phyloP scores from a whole-genome alignment of 192 early-diverging fungal genomes.

The Coemansia guatemalensis region DNA sequence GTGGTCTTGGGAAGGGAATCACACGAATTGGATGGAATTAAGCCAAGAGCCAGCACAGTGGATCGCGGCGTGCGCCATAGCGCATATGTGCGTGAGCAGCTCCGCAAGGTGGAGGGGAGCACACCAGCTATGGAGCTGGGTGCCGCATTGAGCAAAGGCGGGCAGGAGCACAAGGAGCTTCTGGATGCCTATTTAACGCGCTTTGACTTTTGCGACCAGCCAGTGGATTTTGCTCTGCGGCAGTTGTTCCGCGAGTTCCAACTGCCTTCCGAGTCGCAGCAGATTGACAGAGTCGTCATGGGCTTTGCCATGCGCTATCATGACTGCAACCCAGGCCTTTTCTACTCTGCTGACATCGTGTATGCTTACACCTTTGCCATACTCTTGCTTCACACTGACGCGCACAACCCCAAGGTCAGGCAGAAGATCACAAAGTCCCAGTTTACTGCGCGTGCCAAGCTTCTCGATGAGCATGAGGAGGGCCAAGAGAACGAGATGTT shows the following conservation, averaged over 20 bases:
- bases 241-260: constrained; percentile 70
- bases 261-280: constrained; percentile 78
- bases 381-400: constrained; percentile 82
- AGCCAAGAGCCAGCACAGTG: neutral
- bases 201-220: constrained; percentile 62
- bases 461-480: constrained; percentile 61
- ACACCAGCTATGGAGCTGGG: constrained; percentile 55
- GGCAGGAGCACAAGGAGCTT: constrained; percentile 58
- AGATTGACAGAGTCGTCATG: constrained; percentile 79
- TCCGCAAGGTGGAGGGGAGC: constrained; percentile 29
- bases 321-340: constrained; percentile 64
- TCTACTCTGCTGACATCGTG: constrained; percentile 62
- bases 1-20: neutral
- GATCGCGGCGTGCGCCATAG: constrained; percentile 19
- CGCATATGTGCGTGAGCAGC: constrained; percentile 36
- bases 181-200: constrained; percentile 60
- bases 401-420: constrained; percentile 77
- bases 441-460: constrained; percentile 69
- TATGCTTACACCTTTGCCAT: constrained; percentile 81
- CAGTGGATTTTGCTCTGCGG: constrained; percentile 67
- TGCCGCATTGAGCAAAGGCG: constrained; percentile 56
- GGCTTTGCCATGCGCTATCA: constrained; percentile 74
- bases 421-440: constrained; percentile 82
- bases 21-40: too few species aligned
- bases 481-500: constrained; percentile 55